Evolutionary conservation across 805 yeast genomes (phyloP).

Genomic region (Pichia sporocuriosa): DNA sequence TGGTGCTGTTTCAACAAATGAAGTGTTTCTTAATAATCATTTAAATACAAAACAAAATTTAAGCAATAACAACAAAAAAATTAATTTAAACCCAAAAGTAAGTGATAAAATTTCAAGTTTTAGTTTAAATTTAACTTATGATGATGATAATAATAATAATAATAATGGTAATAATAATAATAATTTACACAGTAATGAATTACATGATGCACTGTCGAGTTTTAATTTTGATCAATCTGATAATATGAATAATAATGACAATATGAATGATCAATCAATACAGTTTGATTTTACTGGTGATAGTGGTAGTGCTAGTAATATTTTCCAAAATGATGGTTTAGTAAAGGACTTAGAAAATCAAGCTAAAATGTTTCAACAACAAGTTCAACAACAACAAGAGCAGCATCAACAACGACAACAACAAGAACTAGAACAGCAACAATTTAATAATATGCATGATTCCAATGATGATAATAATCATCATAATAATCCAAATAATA

Average conservation of each 20-base stretch:
- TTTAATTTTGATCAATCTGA: constrained; percentile 20
- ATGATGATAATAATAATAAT: constrained; percentile 6
- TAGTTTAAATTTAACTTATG: constrained; percentile 9
- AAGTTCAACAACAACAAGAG: constrained; percentile 21
- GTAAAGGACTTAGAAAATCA: constrained; percentile 9
- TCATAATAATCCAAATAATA: constrained; percentile 9
- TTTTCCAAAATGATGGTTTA: constrained; percentile 6
- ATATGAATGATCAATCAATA: constrained; percentile 2
- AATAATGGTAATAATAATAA: constrained; percentile 12
- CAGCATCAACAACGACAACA: constrained; percentile 12
- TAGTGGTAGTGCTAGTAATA: background rate
- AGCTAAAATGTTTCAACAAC: constrained; percentile 13
- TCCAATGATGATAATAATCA: constrained; percentile 13
- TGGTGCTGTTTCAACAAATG: constrained; percentile 90
- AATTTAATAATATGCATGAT: constrained; percentile 4
- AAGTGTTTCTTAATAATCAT: constrained; percentile 58
- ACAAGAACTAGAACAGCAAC: constrained; percentile 1
- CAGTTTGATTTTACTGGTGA: constrained; percentile 6
- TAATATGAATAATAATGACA: background rate
- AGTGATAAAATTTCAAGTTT: constrained; percentile 8
- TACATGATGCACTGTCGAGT: constrained; percentile 15
- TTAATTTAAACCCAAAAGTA: constrained; percentile 9
- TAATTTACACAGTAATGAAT: constrained; percentile 2
- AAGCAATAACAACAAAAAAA: constrained; percentile 6
- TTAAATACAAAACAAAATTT: constrained; percentile 9